Percentiles rank a stretch among this genome's conserved stretches.
Conservation (phyloP, 1,139 yeast species). For the Yamadazyma spencermartinsiae region DNA sequence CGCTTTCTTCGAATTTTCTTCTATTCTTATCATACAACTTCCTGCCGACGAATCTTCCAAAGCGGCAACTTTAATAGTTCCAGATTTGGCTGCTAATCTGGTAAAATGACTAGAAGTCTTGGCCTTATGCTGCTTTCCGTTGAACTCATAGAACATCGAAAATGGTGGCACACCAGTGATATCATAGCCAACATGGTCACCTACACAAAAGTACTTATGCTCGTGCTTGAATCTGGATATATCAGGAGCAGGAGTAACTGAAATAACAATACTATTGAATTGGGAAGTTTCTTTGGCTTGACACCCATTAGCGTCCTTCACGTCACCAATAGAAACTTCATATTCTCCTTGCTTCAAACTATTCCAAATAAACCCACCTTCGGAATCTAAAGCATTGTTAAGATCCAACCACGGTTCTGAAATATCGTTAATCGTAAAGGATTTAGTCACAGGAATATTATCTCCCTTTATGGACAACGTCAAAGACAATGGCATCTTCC, state of each 20-base stretch:
- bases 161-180: constrained; percentile 82
- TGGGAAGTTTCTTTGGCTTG: constrained; percentile 38
- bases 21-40: constrained; percentile 66
- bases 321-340: constrained; percentile 52
- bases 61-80: constrained; percentile 65
- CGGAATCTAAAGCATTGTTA: constrained; percentile 13
- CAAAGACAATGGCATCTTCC: constrained; percentile 65
- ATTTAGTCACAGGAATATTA: constrained; percentile 3
- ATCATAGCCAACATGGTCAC: constrained; percentile 80
- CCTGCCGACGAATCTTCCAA: constrained; percentile 73
- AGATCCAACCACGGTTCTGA: constrained; percentile 12
- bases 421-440: constrained; percentile 7
- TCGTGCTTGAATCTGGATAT: constrained; percentile 45
- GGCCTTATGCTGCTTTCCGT: constrained; percentile 60
- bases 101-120: constrained; percentile 55
- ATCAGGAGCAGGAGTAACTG: constrained; percentile 76
- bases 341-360: constrained; percentile 46
- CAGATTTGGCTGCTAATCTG: constrained; percentile 81
- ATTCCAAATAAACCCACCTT: constrained; percentile 9
- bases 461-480: constrained; percentile 41
- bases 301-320: constrained; percentile 77
- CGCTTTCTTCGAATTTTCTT: constrained; percentile 33
- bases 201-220: constrained; percentile 68
- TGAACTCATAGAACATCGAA: constrained; percentile 70
- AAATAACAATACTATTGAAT: constrained; percentile 41